Base-by-base conservation (phyloP, 192 early-diverging fungal species). In the Rhizophagus sp. region DNA sequence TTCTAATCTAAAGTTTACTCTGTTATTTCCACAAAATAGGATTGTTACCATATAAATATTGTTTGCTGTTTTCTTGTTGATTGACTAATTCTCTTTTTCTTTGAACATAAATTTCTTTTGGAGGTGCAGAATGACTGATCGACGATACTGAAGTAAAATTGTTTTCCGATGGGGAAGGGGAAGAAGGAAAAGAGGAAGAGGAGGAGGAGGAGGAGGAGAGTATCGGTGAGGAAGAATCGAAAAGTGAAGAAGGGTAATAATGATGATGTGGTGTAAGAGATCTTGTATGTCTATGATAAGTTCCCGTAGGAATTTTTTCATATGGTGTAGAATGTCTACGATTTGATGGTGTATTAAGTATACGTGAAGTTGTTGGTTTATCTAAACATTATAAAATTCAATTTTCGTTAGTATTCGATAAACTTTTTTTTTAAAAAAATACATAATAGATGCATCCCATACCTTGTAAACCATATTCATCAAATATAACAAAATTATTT, bases 401-500 rank as follows among this genome's bases (percentile, higher is more conserved):
- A 65, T 65, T 19, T 65, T 27, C 24, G 19, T 27, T 27, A 24
- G 27, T 27, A 27, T 13, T 7, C 13, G 30, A 65, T 19, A 65
- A 12, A 65, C 0, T 8, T 47, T 41, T 47, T 12, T 47, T 65
- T 24, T 25, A 12, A 27, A 12, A 65, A 1, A 3, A 65, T 24
- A 65, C 1, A 30, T 30, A 65, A n/a, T n/a, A n/a, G n/a, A n/a
- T 65, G 0, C 3, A 65, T 30, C 24, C 27, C n/a, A 65, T 27
- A 72, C 70, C 70, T 47, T 15, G 36, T 22, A 72, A 72, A 36
- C 44, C 70, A 72, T 72, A 85, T 13, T 82, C 82, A 62, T 83
- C 82, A 73, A 85, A 85, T 24, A 85, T 77, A 2, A 82, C 84
- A 78, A 80, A 85, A 44, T 79, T 76, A 61, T 85, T 85, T 3